Percentiles rank a stretch among this genome's conserved stretches.
Evolutionary conservation across 257 asterid species (phyloP).

Genomic region (Verbena officinalis): DNA sequence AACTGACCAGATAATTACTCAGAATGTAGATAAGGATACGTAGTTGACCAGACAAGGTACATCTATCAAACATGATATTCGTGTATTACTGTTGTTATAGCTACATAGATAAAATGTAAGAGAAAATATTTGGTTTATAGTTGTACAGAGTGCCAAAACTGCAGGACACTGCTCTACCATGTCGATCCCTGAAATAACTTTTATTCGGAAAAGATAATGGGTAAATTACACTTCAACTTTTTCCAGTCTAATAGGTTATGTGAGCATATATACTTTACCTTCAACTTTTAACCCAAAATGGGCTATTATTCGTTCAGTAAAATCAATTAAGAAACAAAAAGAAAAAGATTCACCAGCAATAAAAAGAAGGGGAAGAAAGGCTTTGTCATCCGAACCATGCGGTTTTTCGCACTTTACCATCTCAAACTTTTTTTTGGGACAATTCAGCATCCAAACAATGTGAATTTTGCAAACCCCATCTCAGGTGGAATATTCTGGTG

Average conservation of each 20-base stretch:
- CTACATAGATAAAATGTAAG: not conserved
- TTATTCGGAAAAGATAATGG: not conserved
- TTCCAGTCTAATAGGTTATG: not conserved
- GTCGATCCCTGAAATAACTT: not conserved
- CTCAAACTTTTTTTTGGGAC: no score
- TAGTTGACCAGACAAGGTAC: not conserved
- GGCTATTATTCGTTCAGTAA: not conserved
- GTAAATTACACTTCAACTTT: not conserved
- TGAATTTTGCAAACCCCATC: no score
- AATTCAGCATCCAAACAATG: no score
- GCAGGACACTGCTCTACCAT: not conserved
- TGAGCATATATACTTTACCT: not conserved
- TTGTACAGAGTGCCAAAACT: not conserved
- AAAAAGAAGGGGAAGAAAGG: no score
- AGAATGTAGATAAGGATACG: not conserved
- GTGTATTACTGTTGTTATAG: not conserved
- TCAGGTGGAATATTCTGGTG: no score
- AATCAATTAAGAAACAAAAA: not conserved
- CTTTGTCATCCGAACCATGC: no score
- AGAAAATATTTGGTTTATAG: not conserved
- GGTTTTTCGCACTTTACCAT: no score
- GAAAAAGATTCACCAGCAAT: slow-evolving; percentile 8
- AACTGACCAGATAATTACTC: not conserved
- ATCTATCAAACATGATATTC: slow-evolving; percentile 9
- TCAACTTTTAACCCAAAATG: slow-evolving; percentile 9